These are phyloP conservation scores for Gloeopeniophorella convolvens DNA, from an alignment of 768 basidiomycete species.

Conservation along the genomic window DNA sequence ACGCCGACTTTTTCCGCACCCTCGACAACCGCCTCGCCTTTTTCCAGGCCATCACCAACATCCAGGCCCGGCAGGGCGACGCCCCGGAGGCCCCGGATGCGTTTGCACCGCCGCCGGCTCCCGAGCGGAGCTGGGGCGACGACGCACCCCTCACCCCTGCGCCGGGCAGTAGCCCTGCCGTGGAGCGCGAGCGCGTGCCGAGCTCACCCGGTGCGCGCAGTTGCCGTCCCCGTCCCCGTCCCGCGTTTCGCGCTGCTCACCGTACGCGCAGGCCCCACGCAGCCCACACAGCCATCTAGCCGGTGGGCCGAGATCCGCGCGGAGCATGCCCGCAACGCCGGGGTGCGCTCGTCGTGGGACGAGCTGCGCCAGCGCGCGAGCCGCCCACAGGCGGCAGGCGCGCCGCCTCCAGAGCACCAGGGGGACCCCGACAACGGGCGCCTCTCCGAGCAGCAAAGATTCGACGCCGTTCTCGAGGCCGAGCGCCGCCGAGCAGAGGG, in stretches of 20 bases:
- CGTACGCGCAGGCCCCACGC: background rate
- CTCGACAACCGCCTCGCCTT: conserved; percentile 30
- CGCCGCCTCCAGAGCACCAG: conserved; percentile 29
- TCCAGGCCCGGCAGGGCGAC: conserved; percentile 24
- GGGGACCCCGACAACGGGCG: conserved; percentile 31
- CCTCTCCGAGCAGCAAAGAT: conserved; percentile 44
- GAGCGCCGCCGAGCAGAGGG: conserved; percentile 37
- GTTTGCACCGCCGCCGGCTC: background rate
- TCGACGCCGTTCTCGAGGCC: conserved; percentile 53
- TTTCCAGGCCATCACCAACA: conserved; percentile 29
- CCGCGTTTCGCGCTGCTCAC: background rate
- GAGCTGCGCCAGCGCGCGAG: conserved; percentile 44
- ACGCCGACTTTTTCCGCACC: conserved; percentile 26
- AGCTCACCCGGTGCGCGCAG: background rate
- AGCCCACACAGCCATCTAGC: conserved; percentile 23
- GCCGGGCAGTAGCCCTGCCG: background rate
- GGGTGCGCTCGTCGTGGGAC: conserved; percentile 58
- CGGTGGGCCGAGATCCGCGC: conserved; percentile 66
- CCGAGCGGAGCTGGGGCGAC: background rate
- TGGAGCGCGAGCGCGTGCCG: background rate
- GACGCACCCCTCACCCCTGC: background rate
- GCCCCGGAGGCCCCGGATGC: conserved; percentile 1
- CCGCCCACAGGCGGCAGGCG: conserved; percentile 29
- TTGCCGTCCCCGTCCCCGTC: background rate
- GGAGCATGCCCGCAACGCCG: conserved; percentile 38